Conservation (phyloP, 1,284 basidiomycete genomes). For the Apiotrichum gamsii region DNA sequence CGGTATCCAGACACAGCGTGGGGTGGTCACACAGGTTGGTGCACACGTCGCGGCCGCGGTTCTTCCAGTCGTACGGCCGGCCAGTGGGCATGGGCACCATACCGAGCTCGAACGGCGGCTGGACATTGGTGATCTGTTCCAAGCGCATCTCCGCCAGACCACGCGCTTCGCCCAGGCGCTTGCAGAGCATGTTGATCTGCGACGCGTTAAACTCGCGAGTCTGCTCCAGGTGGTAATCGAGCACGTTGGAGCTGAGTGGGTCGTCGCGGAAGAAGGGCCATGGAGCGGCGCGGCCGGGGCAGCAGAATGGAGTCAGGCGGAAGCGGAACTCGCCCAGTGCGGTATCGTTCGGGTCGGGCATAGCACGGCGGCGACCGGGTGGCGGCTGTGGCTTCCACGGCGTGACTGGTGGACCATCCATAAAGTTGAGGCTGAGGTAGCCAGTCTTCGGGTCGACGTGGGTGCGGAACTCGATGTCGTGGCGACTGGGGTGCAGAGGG, state of each 20-base stretch:
- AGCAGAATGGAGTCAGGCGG: conserved; percentile 33
- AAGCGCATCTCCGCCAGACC: conserved; percentile 13
- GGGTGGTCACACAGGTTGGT: conserved; percentile 36
- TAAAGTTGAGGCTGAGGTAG: conserved; percentile 6
- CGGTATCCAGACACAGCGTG: conserved; percentile 33
- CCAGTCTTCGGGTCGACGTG: conserved; percentile 13
- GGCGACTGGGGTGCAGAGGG: not conserved
- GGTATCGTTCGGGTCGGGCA: not conserved
- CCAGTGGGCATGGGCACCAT: conserved; percentile 17
- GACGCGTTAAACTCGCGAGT: conserved; percentile 20
- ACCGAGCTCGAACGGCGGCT: conserved; percentile 8
- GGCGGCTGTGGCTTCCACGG: conserved; percentile 7
- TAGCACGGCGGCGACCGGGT: not conserved
- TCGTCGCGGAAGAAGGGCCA: conserved; percentile 35
- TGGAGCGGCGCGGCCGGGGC: conserved; percentile 18
- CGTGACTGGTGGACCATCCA: not conserved
- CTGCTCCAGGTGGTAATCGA: conserved; percentile 16
- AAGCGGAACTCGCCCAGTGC: conserved; percentile 2
- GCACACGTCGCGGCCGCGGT: conserved; percentile 20
- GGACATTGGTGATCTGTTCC: conserved; percentile 7
- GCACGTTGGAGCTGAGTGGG: conserved; percentile 24
- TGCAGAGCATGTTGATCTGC: conserved; percentile 19
- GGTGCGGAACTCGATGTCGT: conserved; percentile 5
- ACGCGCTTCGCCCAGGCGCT: conserved; percentile 14
- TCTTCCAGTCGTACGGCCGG: conserved; percentile 22